Evolutionary conservation across 2,329 filamentous ascomycete species (phyloP).

Genomic region (Akanthomyces lecanii): DNA sequence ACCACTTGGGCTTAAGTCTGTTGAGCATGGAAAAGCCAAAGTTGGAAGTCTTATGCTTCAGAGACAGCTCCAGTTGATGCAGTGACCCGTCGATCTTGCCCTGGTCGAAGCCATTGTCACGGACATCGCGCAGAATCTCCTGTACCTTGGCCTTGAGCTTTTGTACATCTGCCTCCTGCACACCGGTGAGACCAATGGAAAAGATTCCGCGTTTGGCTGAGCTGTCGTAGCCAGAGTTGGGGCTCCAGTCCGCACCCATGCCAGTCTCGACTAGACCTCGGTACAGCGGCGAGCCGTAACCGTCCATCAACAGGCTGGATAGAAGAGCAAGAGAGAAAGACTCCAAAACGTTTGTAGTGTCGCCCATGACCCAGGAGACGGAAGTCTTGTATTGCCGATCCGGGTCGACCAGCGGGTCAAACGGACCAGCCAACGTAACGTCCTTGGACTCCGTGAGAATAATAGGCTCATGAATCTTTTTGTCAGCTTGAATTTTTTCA

Average conservation of each 20-base stretch:
- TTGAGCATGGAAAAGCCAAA: slow-evolving; percentile 92
- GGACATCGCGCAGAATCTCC: slow-evolving; percentile 65
- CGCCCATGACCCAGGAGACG: slow-evolving; percentile 84
- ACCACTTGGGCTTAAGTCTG: slow-evolving; percentile 86
- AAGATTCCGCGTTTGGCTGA: slow-evolving; percentile 76
- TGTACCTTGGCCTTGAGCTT: slow-evolving; percentile 72
- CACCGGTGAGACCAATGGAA: slow-evolving; percentile 86
- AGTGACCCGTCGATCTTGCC: slow-evolving; percentile 91
- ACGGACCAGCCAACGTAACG: slow-evolving; percentile 71
- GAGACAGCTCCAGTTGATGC: slow-evolving; percentile 85
- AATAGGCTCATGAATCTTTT: slow-evolving; percentile 72
- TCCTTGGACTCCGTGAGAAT: slow-evolving; percentile 64
- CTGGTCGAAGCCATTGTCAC: slow-evolving; percentile 75
- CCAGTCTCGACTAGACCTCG: slow-evolving; percentile 83
- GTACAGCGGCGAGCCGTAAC: slow-evolving; percentile 92
- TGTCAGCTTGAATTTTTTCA: slow-evolving; percentile 63
- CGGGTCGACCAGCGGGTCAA: slow-evolving; percentile 79
- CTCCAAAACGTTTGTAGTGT: slow-evolving; percentile 77
- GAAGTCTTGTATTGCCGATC: slow-evolving; percentile 93
- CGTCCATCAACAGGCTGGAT: slow-evolving; percentile 81
- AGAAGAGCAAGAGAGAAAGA: slow-evolving; percentile 82
- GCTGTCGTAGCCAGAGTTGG: slow-evolving; percentile 87
- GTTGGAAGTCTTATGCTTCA: slow-evolving; percentile 95
- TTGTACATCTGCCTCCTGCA: slow-evolving; percentile 72
- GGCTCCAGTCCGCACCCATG: slow-evolving; percentile 87